phyloP scores from a whole-genome alignment of 2,329 filamentous ascomycete genomes.

The Botryotinia narcissicola region DNA sequence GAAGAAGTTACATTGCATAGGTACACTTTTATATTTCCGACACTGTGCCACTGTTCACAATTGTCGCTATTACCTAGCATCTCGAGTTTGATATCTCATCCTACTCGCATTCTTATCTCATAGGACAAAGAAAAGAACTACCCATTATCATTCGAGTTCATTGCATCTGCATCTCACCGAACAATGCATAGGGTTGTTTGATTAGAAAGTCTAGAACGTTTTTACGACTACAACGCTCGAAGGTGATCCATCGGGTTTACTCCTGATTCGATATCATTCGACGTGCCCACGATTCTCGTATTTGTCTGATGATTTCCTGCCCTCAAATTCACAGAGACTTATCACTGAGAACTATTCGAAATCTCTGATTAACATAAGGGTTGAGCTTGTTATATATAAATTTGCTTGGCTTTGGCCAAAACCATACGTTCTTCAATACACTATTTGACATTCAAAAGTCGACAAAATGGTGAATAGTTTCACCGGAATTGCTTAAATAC shows the following conservation, averaged over 20 bases:
- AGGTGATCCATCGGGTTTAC: background rate
- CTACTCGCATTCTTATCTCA: background rate
- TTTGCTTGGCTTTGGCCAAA: background rate
- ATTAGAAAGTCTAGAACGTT: background rate
- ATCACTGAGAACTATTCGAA: background rate
- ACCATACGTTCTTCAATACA: background rate
- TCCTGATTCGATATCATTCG: slow-evolving; percentile 4
- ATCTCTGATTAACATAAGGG: background rate
- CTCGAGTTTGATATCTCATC: background rate
- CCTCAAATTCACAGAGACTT: background rate
- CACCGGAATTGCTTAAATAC: slow-evolving; percentile 26
- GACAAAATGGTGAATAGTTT: slow-evolving; percentile 24
- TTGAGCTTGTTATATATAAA: background rate
- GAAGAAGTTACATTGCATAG: background rate
- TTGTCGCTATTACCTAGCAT: background rate
- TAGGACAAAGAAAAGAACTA: background rate
- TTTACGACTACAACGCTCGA: too few relatives aligned
- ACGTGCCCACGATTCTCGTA: background rate
- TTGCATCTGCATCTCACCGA: background rate
- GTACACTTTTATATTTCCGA: background rate
- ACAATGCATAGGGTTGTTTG: background rate
- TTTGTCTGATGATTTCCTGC: background rate
- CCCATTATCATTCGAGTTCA: too few relatives aligned
- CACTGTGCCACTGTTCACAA: background rate
- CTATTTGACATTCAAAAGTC: background rate